phyloP scores from a whole-genome alignment of 192 early-diverging fungal species.

The Gonapodya sp. region DNA sequence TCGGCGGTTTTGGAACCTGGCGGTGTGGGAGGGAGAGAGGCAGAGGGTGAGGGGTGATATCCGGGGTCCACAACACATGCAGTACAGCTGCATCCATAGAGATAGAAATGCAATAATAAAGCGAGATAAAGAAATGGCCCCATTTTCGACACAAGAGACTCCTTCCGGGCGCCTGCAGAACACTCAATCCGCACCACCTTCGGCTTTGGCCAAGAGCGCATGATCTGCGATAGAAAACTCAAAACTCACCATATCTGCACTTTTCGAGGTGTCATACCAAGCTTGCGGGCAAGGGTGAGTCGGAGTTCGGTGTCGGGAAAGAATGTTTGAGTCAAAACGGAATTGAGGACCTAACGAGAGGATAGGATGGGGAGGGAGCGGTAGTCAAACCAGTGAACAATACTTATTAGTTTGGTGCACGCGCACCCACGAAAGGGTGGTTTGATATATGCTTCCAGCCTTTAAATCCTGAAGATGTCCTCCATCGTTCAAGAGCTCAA shows the following conservation, averaged over 20 bases:
- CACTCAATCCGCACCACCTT: no score
- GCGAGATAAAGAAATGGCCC: no score
- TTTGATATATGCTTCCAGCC: not conserved
- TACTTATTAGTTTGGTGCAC: not conserved
- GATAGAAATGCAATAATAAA: no score
- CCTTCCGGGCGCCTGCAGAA: no score
- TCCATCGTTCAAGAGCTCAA: not conserved
- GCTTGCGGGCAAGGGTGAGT: conserved; percentile 59
- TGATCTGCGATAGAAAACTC: no score
- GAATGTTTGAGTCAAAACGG: conserved; percentile 61
- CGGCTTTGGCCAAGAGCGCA: no score
- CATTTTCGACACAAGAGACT: no score
- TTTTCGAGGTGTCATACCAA: conserved; percentile 81
- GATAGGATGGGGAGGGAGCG: not conserved
- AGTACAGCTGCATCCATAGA: no score
- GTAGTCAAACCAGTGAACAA: not conserved
- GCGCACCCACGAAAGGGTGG: not conserved
- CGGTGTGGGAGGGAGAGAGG: not conserved
- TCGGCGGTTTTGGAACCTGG: conserved; percentile 1
- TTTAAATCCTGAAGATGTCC: no score
- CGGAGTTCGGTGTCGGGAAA: conserved; percentile 79
- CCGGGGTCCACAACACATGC: no score
- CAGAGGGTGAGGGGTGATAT: not conserved
- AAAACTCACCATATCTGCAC: conserved; percentile 81
- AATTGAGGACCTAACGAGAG: not conserved